These are phyloP conservation scores for Thuja plicata DNA, from an alignment of 83 land plant genomes.

Conservation along the genomic window DNA sequence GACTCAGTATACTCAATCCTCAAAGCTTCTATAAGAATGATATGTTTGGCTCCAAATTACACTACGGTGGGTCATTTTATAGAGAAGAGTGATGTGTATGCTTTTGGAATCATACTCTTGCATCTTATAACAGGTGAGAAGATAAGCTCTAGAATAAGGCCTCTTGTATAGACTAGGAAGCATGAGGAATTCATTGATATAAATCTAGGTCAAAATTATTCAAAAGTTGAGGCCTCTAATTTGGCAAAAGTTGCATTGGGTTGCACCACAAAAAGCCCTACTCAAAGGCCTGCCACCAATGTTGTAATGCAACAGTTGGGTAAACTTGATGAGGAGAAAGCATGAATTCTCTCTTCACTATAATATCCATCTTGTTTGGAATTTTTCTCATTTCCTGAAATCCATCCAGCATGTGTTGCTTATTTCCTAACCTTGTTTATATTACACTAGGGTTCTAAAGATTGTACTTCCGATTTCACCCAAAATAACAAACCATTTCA, in stretches of 20 bases:
- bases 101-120: conserved; percentile 71
- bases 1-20: conserved; percentile 72
- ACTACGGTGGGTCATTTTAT: conserved; percentile 62
- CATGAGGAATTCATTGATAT: conserved; percentile 54
- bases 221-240: conserved; percentile 41
- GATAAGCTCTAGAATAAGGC: conserved; percentile 22
- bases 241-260: conserved; percentile 49
- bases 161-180: conserved; percentile 29
- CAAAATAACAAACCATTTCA: neutral
- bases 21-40: conserved; percentile 72
- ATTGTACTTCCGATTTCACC: neutral
- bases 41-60: conserved; percentile 84
- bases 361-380: neutral
- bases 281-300: conserved; percentile 55
- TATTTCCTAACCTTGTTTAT: neutral
- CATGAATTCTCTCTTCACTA: conserved; percentile 1
- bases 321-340: neutral
- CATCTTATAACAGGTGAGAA: conserved; percentile 65
- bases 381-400: neutral
- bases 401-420: neutral
- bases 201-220: conserved; percentile 45
- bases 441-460: neutral
- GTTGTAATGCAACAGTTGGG: conserved; percentile 46
- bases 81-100: conserved; percentile 77
- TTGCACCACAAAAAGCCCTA: conserved; percentile 56